Conservation (phyloP, 345 rosid species). For the Combretum micranthum region DNA sequence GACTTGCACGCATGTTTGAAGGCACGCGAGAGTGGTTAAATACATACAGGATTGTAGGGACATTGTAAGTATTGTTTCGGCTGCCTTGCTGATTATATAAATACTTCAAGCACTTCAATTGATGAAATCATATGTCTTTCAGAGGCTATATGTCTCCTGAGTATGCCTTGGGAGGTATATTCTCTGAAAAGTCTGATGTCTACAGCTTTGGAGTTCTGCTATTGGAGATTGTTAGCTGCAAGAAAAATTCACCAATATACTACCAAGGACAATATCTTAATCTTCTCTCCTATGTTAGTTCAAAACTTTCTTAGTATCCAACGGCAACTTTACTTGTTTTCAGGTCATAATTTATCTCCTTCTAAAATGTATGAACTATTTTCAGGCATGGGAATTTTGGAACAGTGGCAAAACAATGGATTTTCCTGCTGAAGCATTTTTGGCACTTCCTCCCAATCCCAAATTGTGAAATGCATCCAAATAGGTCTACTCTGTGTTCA, state of each 20-base stretch:
- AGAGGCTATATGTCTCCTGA: slow-evolving; percentile 99
- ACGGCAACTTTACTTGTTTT: no score
- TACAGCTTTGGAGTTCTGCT: slow-evolving; percentile 81
- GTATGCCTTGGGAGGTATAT: slow-evolving; percentile 59
- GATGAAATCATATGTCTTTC: background rate
- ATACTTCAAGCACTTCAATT: no score
- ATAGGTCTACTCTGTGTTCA: no score
- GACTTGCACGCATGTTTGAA: slow-evolving; percentile 71
- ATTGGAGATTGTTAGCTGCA: slow-evolving; percentile 60
- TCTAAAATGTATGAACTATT: background rate
- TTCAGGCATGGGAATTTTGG: slow-evolving; percentile 1
- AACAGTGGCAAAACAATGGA: background rate
- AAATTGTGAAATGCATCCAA: no score
- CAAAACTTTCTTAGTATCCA: background rate
- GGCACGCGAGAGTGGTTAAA: slow-evolving; percentile 63
- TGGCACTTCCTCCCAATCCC: no score
- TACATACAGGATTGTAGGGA: slow-evolving; percentile 67
- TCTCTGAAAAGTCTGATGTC: slow-evolving; percentile 81
- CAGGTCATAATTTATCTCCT: no score
- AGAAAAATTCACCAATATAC: slow-evolving; percentile 22
- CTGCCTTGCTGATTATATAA: no score
- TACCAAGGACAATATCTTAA: no score
- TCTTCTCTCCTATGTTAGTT: background rate
- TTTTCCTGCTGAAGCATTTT: no score
- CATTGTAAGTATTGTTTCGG: slow-evolving; percentile 43